These are phyloP conservation scores for Hypoxylon sp. DNA, from an alignment of 2,329 filamentous ascomycete genomes.

Conservation along the genomic window DNA sequence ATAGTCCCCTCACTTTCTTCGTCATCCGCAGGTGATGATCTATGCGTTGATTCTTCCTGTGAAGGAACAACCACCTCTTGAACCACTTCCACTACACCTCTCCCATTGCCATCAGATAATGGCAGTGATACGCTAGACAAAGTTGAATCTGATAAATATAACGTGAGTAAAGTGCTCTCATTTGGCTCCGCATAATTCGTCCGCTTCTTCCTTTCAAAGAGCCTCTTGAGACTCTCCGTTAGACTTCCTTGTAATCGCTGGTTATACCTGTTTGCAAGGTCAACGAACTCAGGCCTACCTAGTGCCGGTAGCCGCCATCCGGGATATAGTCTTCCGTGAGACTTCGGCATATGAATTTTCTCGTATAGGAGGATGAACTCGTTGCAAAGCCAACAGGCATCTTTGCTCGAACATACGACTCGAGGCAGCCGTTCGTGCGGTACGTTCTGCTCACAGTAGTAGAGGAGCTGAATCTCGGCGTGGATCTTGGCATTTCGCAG, in stretches of 20 bases:
- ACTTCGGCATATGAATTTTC: conserved; percentile 57
- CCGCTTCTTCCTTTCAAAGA: conserved; percentile 16
- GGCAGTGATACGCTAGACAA: neutral
- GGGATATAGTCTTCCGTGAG: conserved; percentile 61
- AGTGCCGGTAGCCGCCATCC: conserved; percentile 59
- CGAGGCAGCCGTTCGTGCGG: conserved; percentile 46
- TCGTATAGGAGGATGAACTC: conserved; percentile 60
- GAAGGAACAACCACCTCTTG: neutral
- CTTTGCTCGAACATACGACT: conserved; percentile 63
- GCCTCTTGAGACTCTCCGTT: conserved; percentile 22
- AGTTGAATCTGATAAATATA: conserved; percentile 31
- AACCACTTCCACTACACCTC: neutral
- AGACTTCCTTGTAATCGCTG: conserved; percentile 21
- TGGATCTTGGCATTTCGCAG: conserved; percentile 57
- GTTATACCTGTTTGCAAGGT: conserved; percentile 32
- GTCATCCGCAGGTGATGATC: neutral
- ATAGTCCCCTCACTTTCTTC: neutral
- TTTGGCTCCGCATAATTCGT: conserved; percentile 29
- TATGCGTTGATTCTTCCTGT: neutral
- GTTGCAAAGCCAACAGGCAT: conserved; percentile 66
- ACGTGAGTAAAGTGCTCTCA: conserved; percentile 40
- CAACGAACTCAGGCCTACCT: neutral
- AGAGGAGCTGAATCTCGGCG: conserved; percentile 64
- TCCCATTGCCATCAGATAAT: neutral
- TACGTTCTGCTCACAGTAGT: conserved; percentile 56